Evolutionary conservation across 2,329 filamentous ascomycete species (phyloP).

Genomic region (Xylaria sp.): DNA sequence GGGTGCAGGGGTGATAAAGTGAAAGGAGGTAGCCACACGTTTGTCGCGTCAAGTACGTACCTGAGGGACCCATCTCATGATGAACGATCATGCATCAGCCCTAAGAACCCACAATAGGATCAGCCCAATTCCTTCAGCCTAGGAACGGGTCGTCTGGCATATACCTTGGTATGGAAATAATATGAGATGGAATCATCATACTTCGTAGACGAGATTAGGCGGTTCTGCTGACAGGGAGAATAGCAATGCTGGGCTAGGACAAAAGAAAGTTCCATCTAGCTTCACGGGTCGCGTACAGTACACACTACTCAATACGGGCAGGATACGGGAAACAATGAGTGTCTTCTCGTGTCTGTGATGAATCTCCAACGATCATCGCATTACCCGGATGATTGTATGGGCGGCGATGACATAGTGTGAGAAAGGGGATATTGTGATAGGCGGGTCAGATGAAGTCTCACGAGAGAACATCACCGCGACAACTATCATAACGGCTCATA

Average conservation of each 20-base stretch:
- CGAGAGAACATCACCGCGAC: slow-evolving; percentile 23
- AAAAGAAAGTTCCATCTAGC: not conserved
- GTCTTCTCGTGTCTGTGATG: slow-evolving; percentile 4
- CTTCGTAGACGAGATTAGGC: slow-evolving; percentile 14
- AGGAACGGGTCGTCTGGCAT: slow-evolving; percentile 11
- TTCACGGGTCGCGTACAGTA: not conserved
- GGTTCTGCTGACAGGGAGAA: slow-evolving; percentile 1
- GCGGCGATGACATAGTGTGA: not conserved
- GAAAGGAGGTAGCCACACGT: not conserved
- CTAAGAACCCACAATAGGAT: slow-evolving; percentile 26
- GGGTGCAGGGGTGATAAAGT: not conserved
- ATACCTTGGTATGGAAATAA: not conserved
- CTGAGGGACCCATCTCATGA: slow-evolving; percentile 24
- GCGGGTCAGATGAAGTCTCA: slow-evolving; percentile 19
- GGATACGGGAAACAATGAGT: not conserved
- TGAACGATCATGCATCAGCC: slow-evolving; percentile 27
- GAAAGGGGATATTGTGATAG: slow-evolving; percentile 17
- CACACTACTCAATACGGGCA: too few relatives aligned
- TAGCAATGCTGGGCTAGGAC: slow-evolving; percentile 5
- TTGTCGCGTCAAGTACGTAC: slow-evolving; percentile 8
- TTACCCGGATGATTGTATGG: not conserved
- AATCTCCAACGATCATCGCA: not conserved
- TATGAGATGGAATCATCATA: slow-evolving; percentile 10
- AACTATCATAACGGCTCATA: slow-evolving; percentile 7
- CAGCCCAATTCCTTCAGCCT: slow-evolving; percentile 6